Conservation (phyloP, 2,329 filamentous ascomycete species). For the Trichoderma polysporum region DNA sequence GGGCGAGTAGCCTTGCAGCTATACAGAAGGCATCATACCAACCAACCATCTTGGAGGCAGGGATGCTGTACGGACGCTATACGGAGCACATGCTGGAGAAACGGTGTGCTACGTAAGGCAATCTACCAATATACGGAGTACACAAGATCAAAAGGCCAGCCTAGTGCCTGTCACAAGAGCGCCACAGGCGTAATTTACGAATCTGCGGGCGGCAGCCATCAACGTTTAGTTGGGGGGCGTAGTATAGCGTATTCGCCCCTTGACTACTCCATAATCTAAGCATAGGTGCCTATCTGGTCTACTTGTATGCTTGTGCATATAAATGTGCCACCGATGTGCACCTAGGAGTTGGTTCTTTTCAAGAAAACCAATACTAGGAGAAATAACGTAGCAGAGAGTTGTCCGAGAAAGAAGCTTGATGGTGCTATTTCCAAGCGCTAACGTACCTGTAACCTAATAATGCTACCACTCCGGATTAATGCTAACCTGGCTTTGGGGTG, state of each 20-base stretch:
- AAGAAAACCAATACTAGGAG: background rate
- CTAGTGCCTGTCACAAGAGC: conserved; percentile 7
- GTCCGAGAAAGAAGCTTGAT: too few relatives aligned
- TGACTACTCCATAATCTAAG: background rate
- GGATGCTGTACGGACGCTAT: too few relatives aligned
- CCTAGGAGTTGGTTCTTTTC: background rate
- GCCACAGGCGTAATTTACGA: background rate
- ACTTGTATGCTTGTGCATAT: background rate
- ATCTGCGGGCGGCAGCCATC: background rate
- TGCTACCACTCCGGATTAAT: background rate
- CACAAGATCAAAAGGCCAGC: background rate
- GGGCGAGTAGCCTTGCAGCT: conserved; percentile 7
- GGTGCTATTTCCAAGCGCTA: background rate
- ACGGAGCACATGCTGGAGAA: background rate
- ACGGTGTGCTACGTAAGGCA: background rate
- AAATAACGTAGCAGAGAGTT: background rate
- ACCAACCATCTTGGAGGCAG: too few relatives aligned
- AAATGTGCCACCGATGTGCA: background rate
- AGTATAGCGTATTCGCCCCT: background rate
- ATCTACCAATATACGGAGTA: too few relatives aligned
- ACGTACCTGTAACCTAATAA: background rate
- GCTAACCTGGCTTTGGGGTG: background rate
- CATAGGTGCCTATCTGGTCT: background rate
- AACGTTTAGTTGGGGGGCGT: background rate
- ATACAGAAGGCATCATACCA: background rate